Base-by-base conservation (phyloP, 164 flowering plant genomes). In the Dillenia suffruticosa region DNA sequence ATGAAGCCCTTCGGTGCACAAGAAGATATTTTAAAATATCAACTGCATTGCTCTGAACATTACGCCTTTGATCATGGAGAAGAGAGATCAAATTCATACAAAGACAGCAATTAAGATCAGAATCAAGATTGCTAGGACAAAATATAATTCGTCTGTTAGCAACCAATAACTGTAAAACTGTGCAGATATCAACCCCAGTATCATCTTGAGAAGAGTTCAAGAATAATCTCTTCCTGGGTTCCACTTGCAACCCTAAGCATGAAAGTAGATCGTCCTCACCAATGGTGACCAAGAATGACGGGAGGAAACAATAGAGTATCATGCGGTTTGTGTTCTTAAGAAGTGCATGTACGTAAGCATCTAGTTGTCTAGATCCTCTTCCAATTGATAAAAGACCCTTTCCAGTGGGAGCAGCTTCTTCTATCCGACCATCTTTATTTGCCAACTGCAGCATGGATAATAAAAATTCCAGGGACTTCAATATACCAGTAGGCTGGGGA, bases 391-490 rank as follows among this genome's bases (percentile, higher is more conserved):
- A 70, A 49, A 95, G 83, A 53, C 97, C 78, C 72, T 90, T 95
- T 63, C 93, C 96, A 10, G 76, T 56, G 6, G 93, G 86, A 66
- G 81, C 56, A 22, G 89, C 83, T 68, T 81, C 96, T 76, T 95
- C 98, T 72, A 95, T 81, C 51, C 93, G 84, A 1, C 99, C 97
- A 79, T 95, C 95, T 76, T 95, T 95, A 72, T 95, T 95, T 44
- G 92, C 90, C 72, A 95, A 74, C 75, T 95, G 98, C 65, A 95
- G 73, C 92, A 95, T 90, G 22, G 99, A 92, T 63, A 95, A 68
- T 75, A 95, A 76, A 79, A 95, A 95, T 59, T 95, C 99, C 59
- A 95, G 75, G 46, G 92, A 87, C 73, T 75, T 81, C 63, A 92
- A 65, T 32, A 90, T 89, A 57, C 77, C 77, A 70, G 79, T 74